Base-by-base conservation (phyloP, 2,329 filamentous ascomycete genomes). In the Triangularia setosa region DNA sequence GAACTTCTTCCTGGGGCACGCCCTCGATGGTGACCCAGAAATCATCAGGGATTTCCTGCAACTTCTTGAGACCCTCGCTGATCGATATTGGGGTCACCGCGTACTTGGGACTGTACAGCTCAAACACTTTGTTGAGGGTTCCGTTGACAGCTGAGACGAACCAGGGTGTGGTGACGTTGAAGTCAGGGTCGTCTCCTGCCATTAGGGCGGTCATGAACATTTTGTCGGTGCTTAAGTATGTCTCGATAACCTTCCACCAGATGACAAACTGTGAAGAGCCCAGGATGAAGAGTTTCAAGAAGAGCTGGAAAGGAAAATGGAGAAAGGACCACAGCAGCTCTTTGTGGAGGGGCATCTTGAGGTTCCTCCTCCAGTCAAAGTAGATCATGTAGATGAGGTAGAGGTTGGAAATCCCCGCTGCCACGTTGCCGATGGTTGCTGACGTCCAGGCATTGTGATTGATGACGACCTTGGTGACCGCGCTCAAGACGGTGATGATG, bases 261-360 rank as follows among this genome's bases (percentile, higher is more conserved):
- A 79, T 75, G 59, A 81, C 74, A 55, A 88, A 82, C 67, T 88
- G 85, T 3, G 85, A 85, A 33, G 81, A 79, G 16, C 85, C 87
- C 69, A 89, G 86, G 44, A 87, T 82, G 21, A 88, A 81, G 8
- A 89, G 80, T n/a, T 88, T 81, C 30, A 90, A 80, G 8, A 83
- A 76, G 1, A 89, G 79, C 67, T 90, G 86, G 69, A 89, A 84
- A 0, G 87, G 86, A 65, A 88, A 85, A 74, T 89, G 87, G 1
- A 85, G 72, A 2, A 79, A 64, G 0, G 82, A 79, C 84, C 83
- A 87, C 58, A 86, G 74, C 60, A 87, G 83, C 66, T 89, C 87
- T 4, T 18, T 44, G 40, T 18, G 23, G 8, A 30, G 35, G 0
- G 23, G 23, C 23, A 60, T 28, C n/a, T 18, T 16, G 7, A 24